Base-by-base conservation (phyloP, 2,329 filamentous ascomycete genomes). In the Trichoderma sp. region DNA sequence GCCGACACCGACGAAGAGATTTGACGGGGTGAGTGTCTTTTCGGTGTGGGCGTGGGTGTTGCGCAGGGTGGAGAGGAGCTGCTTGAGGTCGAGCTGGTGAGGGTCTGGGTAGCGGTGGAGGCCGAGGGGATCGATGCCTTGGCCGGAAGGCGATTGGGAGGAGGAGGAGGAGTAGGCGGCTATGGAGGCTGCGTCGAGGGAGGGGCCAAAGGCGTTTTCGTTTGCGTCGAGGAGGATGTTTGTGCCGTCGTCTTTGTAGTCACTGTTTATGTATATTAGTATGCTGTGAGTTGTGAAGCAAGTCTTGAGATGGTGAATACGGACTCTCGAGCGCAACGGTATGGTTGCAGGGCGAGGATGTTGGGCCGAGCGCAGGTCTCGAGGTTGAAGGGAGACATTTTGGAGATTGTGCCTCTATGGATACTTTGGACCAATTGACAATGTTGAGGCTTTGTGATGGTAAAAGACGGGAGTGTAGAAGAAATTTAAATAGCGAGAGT, bases 241-340 rank as follows among this genome's bases (percentile, higher is more conserved):
- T 70, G 90, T 95, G 74, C 96, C 96, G 78, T 99, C 92, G 79
- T 99, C 95, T 83, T 99, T 97, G 87, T 99, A 98, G 87, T 99
- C 96, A 83, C 93, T 96, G 77, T 59, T 58, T 19, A 37, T 2
- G 67, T 33, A 37, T n/a, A 29, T 60, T 61, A 61, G 58, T 27
- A 31, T 43, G 40, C 7, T 14, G 33, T 43, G n/a, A 29, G 2
- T 60, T 40, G 27, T n/a, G 13, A 21, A 60, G 19, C 13, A 4
- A 29, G 7, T 21, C 14, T 16, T 37, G 16, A 13, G 3, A 24
- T 62, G 33, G 57, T 61, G 59, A 63, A 70, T 68, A 81, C 89
- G 81, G 83, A 93, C 92, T 95, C 92, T 86, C 92, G 83, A 33
- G 92, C 92, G 78, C 92, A 95, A 69, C 92, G 89, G 77, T 95